These are phyloP conservation scores for Sphaerosporella brunnea DNA, from an alignment of 495 filamentous ascomycete species.

Conservation along the genomic window DNA sequence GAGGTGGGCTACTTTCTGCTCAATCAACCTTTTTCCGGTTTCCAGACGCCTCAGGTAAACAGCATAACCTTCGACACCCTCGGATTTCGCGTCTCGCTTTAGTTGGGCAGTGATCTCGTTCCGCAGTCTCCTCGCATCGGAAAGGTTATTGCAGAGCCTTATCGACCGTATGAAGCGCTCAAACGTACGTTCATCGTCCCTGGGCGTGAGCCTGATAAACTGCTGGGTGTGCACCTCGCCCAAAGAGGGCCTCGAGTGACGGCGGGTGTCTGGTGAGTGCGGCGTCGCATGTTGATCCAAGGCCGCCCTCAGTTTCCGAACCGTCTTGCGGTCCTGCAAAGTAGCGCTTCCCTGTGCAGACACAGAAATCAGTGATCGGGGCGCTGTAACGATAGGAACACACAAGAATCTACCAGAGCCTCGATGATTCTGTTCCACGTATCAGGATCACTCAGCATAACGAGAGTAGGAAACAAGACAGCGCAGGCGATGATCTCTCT, in stretches of 20 bases:
- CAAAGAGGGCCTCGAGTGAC: constrained; percentile 2
- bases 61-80: constrained; percentile 48
- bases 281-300: constrained; percentile 90
- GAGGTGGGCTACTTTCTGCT: constrained; percentile 72
- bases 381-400: too few species aligned
- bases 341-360: constrained; percentile 48
- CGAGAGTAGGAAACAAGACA: constrained; percentile 51
- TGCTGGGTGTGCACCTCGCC: constrained; percentile 5
- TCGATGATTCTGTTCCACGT: constrained; percentile 94
- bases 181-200: constrained; percentile 78
- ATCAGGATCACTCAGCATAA: constrained; percentile 70
- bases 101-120: constrained; percentile 86
- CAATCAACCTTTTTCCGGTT: constrained; percentile 74
- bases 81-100: constrained; percentile 62
- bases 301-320: constrained; percentile 81
- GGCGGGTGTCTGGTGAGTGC: constrained; percentile 1
- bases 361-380: neutral
- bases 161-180: constrained; percentile 87
- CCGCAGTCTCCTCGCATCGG: constrained; percentile 77
- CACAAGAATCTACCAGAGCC: constrained; percentile 39
- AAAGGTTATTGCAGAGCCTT: constrained; percentile 74
- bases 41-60: constrained; percentile 76
- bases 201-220: constrained; percentile 31
- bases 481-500: constrained; percentile 71
- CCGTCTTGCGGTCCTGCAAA: constrained; percentile 88